Percentiles rank a stretch among this genome's conserved stretches.
These are phyloP conservation scores for Aspergillus baeticus DNA, from an alignment of 495 filamentous ascomycete genomes.

Conservation along the genomic window DNA sequence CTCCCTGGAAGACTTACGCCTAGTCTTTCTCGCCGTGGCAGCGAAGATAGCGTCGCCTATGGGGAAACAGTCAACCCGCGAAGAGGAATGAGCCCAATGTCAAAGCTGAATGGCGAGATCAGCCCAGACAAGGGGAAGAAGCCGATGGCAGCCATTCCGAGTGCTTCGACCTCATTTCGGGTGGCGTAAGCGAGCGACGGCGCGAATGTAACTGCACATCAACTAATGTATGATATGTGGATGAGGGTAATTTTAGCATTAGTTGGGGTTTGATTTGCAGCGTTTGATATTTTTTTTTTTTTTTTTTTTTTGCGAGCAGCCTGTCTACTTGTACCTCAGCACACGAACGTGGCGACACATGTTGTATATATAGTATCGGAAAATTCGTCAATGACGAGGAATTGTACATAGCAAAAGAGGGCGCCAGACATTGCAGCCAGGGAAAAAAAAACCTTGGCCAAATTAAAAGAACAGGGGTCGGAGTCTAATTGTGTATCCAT, in stretches of 20 bases:
- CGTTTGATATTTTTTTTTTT: neutral
- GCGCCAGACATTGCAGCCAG: no score
- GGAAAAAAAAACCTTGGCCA: neutral
- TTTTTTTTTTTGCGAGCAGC: slow-evolving; percentile 1
- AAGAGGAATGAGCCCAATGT: slow-evolving; percentile 26
- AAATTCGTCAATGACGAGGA: neutral
- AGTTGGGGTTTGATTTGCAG: neutral
- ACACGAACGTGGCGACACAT: neutral
- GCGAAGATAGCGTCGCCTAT: slow-evolving; percentile 40
- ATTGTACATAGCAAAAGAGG: no score
- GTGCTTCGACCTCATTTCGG: slow-evolving; percentile 20
- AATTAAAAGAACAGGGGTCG: neutral
- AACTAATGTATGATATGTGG: neutral
- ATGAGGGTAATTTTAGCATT: neutral
- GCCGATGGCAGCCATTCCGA: slow-evolving; percentile 6
- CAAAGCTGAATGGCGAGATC: slow-evolving; percentile 32
- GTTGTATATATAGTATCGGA: neutral
- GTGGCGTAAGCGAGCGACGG: slow-evolving; percentile 20
- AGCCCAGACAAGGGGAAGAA: slow-evolving; percentile 25
- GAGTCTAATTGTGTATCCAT: slow-evolving; percentile 18
- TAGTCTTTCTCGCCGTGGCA: slow-evolving; percentile 37
- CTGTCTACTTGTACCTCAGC: neutral
- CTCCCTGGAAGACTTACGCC: slow-evolving; percentile 35
- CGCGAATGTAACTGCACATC: slow-evolving; percentile 9
- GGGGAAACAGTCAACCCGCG: slow-evolving; percentile 31